A percentile compares a stretch with the other conserved stretches of the same genome.
Conservation (phyloP, 495 filamentous ascomycete genomes). For the Bryoglossum gracile region DNA sequence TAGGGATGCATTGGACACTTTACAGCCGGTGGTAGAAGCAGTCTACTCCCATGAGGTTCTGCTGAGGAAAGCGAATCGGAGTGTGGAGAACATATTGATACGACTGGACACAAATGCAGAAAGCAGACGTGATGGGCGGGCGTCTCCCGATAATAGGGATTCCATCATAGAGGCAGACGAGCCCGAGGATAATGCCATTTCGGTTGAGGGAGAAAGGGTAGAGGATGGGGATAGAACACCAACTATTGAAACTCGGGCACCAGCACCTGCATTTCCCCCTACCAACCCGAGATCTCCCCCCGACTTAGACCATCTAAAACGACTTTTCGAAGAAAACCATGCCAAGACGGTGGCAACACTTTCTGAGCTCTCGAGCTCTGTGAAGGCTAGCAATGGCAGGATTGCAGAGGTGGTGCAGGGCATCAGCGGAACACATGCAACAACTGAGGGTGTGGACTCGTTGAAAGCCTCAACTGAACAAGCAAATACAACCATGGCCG, state of each 20-base stretch:
- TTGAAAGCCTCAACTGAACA: constrained; percentile 15
- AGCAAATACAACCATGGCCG: constrained; percentile 14
- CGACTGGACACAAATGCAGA: constrained; percentile 15
- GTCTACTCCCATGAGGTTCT: constrained; percentile 24
- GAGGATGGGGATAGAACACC: not conserved
- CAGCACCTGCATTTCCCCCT: not conserved
- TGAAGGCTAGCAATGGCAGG: constrained; percentile 17
- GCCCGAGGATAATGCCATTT: not conserved
- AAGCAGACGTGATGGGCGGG: not conserved
- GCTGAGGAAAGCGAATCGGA: constrained; percentile 21
- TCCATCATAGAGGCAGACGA: constrained; percentile 3
- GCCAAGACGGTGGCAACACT: constrained; percentile 10
- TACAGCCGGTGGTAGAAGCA: constrained; percentile 25
- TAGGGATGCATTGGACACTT: constrained; percentile 22
- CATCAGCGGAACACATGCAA: constrained; percentile 6
- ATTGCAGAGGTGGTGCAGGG: constrained; percentile 14
- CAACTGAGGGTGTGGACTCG: constrained; percentile 8
- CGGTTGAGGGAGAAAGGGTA: not conserved
- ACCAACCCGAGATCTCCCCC: not conserved
- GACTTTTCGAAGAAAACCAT: constrained; percentile 13
- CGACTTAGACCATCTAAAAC: constrained; percentile 12
- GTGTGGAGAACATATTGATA: constrained; percentile 21
- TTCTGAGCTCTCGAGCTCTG: constrained; percentile 18
- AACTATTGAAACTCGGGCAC: not conserved
- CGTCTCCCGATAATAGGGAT: no score